A percentile compares a stretch with the other conserved stretches of the same genome.
Conservation (phyloP, 2,329 filamentous ascomycete genomes). For the Aspergillus novofumigatus region DNA sequence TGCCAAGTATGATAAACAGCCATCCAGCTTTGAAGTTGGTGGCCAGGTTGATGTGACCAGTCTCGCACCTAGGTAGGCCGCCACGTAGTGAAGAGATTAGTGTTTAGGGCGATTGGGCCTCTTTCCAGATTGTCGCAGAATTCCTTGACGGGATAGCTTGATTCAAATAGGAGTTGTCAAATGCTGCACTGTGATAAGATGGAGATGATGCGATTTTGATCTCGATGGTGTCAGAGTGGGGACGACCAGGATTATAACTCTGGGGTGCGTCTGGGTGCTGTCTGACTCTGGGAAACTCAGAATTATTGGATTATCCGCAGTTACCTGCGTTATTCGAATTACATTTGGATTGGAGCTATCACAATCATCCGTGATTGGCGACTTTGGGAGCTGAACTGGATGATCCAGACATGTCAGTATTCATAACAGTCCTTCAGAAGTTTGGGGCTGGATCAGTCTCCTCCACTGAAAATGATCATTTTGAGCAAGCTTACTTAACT, state of each 20-base stretch:
- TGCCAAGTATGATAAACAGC: background rate
- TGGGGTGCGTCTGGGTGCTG: background rate
- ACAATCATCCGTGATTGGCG: background rate
- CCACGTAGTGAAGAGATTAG: background rate
- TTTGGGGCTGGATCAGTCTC: background rate
- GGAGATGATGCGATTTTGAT: conserved; percentile 33
- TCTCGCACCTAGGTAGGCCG: background rate
- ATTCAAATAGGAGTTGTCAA: conserved; percentile 2
- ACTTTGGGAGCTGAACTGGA: no score
- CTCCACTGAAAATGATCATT: background rate
- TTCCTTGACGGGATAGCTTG: background rate
- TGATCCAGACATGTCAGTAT: no score
- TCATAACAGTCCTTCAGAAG: background rate
- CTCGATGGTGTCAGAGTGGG: conserved; percentile 25
- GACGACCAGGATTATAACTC: background rate
- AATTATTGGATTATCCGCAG: background rate
- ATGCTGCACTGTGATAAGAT: conserved; percentile 18
- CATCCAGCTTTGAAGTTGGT: background rate
- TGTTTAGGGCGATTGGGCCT: background rate
- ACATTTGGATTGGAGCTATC: no score
- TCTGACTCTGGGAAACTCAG: background rate
- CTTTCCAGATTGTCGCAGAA: background rate
- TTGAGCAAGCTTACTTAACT: background rate
- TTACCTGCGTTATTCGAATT: background rate
- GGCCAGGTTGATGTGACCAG: background rate